Base-by-base conservation (phyloP, 306 rosid genomes). In the Trifolium subterraneum region DNA sequence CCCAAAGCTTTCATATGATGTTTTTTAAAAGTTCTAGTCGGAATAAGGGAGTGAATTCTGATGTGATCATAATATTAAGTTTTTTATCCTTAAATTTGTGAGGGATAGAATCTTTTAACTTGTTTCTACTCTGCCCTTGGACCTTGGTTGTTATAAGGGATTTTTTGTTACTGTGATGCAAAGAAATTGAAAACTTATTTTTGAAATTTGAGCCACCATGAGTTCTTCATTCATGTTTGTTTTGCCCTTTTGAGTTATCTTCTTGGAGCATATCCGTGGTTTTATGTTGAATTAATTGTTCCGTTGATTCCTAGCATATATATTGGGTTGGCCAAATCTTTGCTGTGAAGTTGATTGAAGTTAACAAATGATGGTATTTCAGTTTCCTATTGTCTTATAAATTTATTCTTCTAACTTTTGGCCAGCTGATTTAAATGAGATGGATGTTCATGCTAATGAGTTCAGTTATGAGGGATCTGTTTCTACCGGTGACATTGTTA, bases 401-500 rank as follows among this genome's bases (percentile, higher is more conserved):
- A 50, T 70, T 31, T 29, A 14, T 16, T 22, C 47, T 31, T 22
- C 23, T 31, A 59, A 70, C 23, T 51, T 52, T 79, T 76, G 69
- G 75, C 52, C 96, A 95, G 99, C 90, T 69, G 96, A 80, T 77
- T 85, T 95, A 56, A 61, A 68, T 20, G 88, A 88, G 82, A 83
- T 89, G 86, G 75, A 68, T 70, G 81, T 92, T 67, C 92, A 92
- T 75, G 92, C 98, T 69, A 95, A 95, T 77, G 99, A 90, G 83
- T 87, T 95, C 82, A 36, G 74, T 67, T 95, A 87, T 27, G 89
- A 87, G 76, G 93, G 73, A 31, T 88, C 93, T 63, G 59, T 85
- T 78, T 90, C 99, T 65, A 88, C 99, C 3, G 99, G 99, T 42
- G 88, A 90, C 77, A 86, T 95, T 70, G 83, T 85, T 68, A 87